phyloP scores from a whole-genome alignment of 2,329 filamentous ascomycete genomes.

The Cordyceps javanica region DNA sequence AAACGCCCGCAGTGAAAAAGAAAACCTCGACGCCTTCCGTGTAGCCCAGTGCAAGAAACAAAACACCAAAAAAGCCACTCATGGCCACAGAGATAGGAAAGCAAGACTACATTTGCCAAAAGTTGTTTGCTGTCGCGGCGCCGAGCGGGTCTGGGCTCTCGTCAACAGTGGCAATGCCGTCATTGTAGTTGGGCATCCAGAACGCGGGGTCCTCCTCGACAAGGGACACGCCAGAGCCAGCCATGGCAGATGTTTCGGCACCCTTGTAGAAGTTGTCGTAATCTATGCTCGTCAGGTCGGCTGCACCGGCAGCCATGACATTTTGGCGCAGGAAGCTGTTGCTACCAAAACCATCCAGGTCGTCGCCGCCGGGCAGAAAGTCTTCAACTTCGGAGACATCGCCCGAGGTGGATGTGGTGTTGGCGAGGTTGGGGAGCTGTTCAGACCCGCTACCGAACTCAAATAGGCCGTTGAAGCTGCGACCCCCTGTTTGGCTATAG shows the following conservation, averaged over 20 bases:
- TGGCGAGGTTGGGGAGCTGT: conserved; percentile 47
- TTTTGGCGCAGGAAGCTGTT: conserved; percentile 42
- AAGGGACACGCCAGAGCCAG: conserved; percentile 38
- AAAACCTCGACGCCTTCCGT: conserved; percentile 1
- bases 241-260: conserved; percentile 34
- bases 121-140: conserved; percentile 24
- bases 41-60: background rate
- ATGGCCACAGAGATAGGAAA: background rate
- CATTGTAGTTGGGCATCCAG: conserved; percentile 42
- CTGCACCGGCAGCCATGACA: conserved; percentile 30
- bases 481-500: conserved; percentile 47
- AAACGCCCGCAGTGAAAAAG: conserved; percentile 3
- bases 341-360: conserved; percentile 41
- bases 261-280: conserved; percentile 52
- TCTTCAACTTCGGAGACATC: conserved; percentile 64
- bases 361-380: conserved; percentile 40
- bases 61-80: background rate
- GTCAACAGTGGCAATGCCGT: conserved; percentile 29
- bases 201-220: conserved; percentile 47
- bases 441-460: conserved; percentile 49
- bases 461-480: conserved; percentile 44
- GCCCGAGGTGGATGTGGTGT: conserved; percentile 56
- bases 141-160: conserved; percentile 30
- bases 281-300: conserved; percentile 45
- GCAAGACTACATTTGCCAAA: conserved; percentile 28